phyloP scores from a whole-genome alignment of 192 early-diverging fungal genomes.

The Spinellus fusiger region DNA sequence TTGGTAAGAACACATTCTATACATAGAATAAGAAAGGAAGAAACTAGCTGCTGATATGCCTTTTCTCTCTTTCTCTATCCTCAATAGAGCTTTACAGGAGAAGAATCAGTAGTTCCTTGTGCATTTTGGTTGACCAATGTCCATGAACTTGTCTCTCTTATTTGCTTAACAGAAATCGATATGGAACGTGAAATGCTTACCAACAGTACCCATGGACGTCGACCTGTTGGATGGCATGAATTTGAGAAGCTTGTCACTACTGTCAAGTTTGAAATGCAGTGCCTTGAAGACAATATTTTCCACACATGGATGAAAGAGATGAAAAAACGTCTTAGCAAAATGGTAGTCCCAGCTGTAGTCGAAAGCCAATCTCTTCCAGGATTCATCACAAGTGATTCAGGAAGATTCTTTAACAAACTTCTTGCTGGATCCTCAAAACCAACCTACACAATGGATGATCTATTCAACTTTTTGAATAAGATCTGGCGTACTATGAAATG shows the following conservation, averaged over 20 bases:
- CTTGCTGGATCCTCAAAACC: constrained; percentile 68
- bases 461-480: constrained; percentile 91
- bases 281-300: constrained; percentile 90
- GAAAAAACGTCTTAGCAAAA: constrained; percentile 89
- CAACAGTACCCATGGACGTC: constrained; percentile 53
- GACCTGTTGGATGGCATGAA: constrained; percentile 56
- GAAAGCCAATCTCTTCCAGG: constrained; percentile 94
- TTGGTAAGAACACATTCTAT: constrained; percentile 29
- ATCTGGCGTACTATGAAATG: constrained; percentile 94
- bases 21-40: too few relatives aligned
- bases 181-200: constrained; percentile 61
- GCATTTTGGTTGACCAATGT: constrained; percentile 98
- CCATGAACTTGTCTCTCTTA: constrained; percentile 89
- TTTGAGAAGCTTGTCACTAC: constrained; percentile 78
- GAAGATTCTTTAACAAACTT: constrained; percentile 87
- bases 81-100: constrained; percentile 67
- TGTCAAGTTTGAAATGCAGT: constrained; percentile 85
- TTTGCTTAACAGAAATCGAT: constrained; percentile 68
- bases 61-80: constrained; percentile 6
- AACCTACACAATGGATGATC: constrained; percentile 89
- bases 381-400: constrained; percentile 87
- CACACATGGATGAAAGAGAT: constrained; percentile 98
- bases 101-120: constrained; percentile 71
- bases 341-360: constrained; percentile 94
- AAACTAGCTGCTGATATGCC: not conserved